phyloP scores from a whole-genome alignment of 2,329 filamentous ascomycete genomes.

The Macroventuria anomochaeta region DNA sequence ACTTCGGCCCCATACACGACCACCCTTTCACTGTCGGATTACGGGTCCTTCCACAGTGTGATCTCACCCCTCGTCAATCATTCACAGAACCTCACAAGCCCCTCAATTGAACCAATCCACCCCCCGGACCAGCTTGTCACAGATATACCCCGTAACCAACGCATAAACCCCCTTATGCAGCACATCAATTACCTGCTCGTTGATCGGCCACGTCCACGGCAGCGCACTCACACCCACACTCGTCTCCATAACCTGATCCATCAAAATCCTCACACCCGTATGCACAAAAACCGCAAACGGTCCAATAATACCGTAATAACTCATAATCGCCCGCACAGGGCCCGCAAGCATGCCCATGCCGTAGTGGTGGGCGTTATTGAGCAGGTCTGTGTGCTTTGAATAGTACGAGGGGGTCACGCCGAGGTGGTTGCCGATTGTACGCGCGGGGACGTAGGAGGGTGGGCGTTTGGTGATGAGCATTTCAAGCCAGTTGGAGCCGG shows the following conservation, averaged over 20 bases:
- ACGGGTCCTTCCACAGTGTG: no score
- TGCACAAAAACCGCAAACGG: constrained; percentile 41
- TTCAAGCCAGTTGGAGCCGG: constrained; percentile 36
- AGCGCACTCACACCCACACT: constrained; percentile 35
- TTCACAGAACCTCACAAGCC: no score
- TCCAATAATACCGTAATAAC: constrained; percentile 41
- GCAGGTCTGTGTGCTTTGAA: constrained; percentile 23
- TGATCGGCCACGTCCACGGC: constrained; percentile 46
- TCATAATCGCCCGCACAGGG: constrained; percentile 35
- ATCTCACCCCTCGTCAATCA: no score
- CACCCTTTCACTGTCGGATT: no score
- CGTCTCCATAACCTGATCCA: constrained; percentile 43
- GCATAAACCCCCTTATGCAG: constrained; percentile 40
- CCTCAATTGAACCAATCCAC: constrained; percentile 30
- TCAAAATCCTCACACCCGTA: constrained; percentile 34
- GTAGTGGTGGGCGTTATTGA: constrained; percentile 39
- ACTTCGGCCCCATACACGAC: no score
- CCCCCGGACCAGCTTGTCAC: constrained; percentile 26
- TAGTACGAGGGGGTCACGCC: constrained; percentile 24
- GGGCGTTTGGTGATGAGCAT: constrained; percentile 38
- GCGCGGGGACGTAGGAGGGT: constrained; percentile 41
- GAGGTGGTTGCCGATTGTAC: constrained; percentile 37
- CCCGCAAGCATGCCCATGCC: constrained; percentile 41
- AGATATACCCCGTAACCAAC: constrained; percentile 36
- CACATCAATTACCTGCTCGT: constrained; percentile 43